Conservation (phyloP, 768 basidiomycete species). For the Mycena galericulata region DNA sequence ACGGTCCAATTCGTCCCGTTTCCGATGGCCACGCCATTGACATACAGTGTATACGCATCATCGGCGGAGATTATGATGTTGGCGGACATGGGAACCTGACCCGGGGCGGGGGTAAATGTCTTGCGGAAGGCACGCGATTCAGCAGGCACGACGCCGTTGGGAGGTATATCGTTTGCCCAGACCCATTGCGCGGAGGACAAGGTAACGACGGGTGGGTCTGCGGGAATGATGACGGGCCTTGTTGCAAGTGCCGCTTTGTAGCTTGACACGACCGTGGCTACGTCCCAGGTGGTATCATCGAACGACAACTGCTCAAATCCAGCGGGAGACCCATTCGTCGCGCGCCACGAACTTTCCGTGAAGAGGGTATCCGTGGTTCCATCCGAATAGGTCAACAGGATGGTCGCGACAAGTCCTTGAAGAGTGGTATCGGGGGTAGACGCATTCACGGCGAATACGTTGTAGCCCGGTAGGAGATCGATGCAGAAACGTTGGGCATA, state of each 20-base stretch:
- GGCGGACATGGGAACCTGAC: no score
- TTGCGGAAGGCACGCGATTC: conserved; percentile 9
- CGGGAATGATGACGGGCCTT: neutral
- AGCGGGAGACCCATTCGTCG: neutral
- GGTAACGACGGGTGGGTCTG: neutral
- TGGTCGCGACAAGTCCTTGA: conserved; percentile 1
- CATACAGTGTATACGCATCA: no score
- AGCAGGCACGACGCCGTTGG: neutral
- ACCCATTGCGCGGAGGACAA: neutral
- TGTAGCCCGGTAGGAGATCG: neutral
- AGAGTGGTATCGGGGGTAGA: neutral
- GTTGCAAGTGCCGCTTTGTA: neutral
- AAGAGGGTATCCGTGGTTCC: conserved; percentile 2
- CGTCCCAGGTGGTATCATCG: neutral
- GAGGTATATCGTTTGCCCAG: conserved; percentile 1
- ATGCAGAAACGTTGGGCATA: neutral
- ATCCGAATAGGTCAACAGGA: conserved; percentile 8
- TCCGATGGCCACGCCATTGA: neutral
- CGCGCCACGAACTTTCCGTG: conserved; percentile 9
- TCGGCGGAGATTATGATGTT: no score
- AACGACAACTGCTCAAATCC: conserved; percentile 14
- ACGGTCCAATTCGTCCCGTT: neutral
- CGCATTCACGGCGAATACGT: conserved; percentile 4
- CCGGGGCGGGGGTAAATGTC: no score
- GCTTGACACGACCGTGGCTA: neutral